Conservation (phyloP, 2,329 filamentous ascomycete genomes). For the Ceratocystis eucalypticola region DNA sequence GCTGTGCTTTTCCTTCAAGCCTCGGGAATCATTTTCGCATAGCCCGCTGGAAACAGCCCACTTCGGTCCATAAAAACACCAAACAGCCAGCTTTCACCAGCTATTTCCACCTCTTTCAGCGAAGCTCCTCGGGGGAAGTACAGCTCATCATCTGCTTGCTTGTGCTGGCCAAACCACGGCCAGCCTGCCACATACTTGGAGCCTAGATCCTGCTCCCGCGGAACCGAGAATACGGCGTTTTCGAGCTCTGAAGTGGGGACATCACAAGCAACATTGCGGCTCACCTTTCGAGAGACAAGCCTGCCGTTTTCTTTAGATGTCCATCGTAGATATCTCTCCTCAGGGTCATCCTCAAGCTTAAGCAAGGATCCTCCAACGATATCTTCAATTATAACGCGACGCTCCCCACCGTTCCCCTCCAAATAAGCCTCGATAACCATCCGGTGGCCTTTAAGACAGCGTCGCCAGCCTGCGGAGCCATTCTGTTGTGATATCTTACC, state of each 20-base stretch:
- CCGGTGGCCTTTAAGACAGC: conserved; percentile 66
- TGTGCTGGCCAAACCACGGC: conserved; percentile 59
- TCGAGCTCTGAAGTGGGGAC: conserved; percentile 3
- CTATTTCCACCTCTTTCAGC: conserved; percentile 68
- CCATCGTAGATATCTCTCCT: conserved; percentile 10
- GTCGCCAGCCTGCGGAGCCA: conserved; percentile 66
- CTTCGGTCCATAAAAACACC: conserved; percentile 70
- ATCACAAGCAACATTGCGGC: conserved; percentile 36
- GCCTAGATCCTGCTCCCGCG: conserved; percentile 12
- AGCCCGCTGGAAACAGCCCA: conserved; percentile 69
- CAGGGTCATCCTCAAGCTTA: conserved; percentile 25
- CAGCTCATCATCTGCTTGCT: conserved; percentile 54
- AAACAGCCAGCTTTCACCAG: conserved; percentile 84
- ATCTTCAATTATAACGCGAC: conserved; percentile 54
- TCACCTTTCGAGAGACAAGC: conserved; percentile 7
- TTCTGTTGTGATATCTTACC: conserved; percentile 60
- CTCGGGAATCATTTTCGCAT: conserved; percentile 40
- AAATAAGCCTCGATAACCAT: conserved; percentile 73
- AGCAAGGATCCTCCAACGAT: conserved; percentile 65
- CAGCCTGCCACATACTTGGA: conserved; percentile 50
- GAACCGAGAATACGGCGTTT: not conserved
- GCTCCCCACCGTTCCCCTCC: conserved; percentile 51
- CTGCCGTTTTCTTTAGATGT: conserved; percentile 8
- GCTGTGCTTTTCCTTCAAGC: not conserved
- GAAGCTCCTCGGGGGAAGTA: conserved; percentile 73